phyloP scores from a whole-genome alignment of 1,139 yeast genomes.

The Citeromyces hawaiiensis region DNA sequence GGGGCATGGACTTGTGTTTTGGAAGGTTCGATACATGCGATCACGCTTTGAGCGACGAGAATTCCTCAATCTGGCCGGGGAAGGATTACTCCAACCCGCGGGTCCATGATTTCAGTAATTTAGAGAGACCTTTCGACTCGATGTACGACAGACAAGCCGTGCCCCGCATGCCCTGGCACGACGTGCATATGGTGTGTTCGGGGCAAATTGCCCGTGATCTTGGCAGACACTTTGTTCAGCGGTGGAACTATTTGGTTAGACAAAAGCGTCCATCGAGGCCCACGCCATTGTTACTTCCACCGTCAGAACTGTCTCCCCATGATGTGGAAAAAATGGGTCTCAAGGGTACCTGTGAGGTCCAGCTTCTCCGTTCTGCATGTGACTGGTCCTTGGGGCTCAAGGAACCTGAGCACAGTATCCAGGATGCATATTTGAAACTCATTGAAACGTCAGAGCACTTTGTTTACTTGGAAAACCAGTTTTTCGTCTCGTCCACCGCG shows the following conservation, averaged over 20 bases:
- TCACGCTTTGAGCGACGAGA: constrained; percentile 79
- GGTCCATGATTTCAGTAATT: constrained; percentile 67
- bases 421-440: constrained; percentile 79
- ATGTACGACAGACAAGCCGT: constrained; percentile 74
- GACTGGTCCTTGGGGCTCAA: constrained; percentile 86
- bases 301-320: constrained; percentile 68
- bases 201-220: constrained; percentile 96
- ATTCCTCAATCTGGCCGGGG: constrained; percentile 64
- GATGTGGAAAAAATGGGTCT: constrained; percentile 54
- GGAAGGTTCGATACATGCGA: constrained; percentile 97
- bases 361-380: constrained; percentile 78
- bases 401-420: constrained; percentile 81
- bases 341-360: constrained; percentile 86
- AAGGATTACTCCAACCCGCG: constrained; percentile 96
- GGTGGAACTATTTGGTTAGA: constrained; percentile 91
- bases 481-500: constrained; percentile 65
- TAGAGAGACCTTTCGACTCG: constrained; percentile 81
- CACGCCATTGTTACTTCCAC: constrained; percentile 87
- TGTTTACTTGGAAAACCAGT: constrained; percentile 84
- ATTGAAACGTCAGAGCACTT: constrained; percentile 90
- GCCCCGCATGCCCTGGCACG: constrained; percentile 99
- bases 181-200: constrained; percentile 88
- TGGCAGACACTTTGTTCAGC: constrained; percentile 87
- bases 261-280: constrained; percentile 91
- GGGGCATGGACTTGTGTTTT: constrained; percentile 91